Evolutionary conservation across 2,329 filamentous ascomycete genomes (phyloP).

Genomic region (Moelleriella libera): DNA sequence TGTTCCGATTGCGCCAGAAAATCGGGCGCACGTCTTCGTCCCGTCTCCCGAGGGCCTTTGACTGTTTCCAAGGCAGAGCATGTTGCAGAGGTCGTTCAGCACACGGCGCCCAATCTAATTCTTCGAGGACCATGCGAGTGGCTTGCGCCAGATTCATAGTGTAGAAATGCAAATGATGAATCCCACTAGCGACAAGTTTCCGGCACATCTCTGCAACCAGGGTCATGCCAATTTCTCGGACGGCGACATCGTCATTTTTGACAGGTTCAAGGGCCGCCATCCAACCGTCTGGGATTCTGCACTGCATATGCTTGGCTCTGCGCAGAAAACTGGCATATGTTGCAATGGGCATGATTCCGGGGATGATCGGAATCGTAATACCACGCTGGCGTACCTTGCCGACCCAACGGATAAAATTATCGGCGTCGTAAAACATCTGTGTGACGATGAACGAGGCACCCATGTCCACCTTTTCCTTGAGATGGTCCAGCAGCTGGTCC

Average conservation of each 20-base stretch:
- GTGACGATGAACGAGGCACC: constrained; percentile 91
- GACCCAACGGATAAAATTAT: constrained; percentile 89
- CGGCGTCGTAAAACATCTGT: constrained; percentile 98
- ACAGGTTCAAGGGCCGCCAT: constrained; percentile 72
- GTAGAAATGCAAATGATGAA: constrained; percentile 91
- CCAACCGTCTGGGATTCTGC: constrained; percentile 70
- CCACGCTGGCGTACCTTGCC: constrained; percentile 72
- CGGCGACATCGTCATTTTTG: constrained; percentile 91
- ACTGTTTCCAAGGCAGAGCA: constrained; percentile 91
- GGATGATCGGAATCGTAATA: constrained; percentile 70
- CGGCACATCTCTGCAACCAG: constrained; percentile 84
- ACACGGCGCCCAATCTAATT: constrained; percentile 69
- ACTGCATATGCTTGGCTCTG: constrained; percentile 82
- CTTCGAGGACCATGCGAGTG: constrained; percentile 85
- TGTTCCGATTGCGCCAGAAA: constrained; percentile 96
- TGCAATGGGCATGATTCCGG: constrained; percentile 79
- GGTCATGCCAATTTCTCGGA: constrained; percentile 76
- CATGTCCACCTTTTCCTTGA: constrained; percentile 95
- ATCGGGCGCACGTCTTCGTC: constrained; percentile 95
- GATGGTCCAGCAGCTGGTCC: constrained; percentile 71
- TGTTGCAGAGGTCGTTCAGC: constrained; percentile 68
- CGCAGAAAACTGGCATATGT: constrained; percentile 89
- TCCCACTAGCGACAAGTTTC: constrained; percentile 67
- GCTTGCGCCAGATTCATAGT: constrained; percentile 98
- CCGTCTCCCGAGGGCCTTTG: constrained; percentile 73